Evolutionary conservation across 2,329 filamentous ascomycete species (phyloP), one percentile per base, ranked within the genome.

Genomic region (Trichoderma gracile): DNA sequence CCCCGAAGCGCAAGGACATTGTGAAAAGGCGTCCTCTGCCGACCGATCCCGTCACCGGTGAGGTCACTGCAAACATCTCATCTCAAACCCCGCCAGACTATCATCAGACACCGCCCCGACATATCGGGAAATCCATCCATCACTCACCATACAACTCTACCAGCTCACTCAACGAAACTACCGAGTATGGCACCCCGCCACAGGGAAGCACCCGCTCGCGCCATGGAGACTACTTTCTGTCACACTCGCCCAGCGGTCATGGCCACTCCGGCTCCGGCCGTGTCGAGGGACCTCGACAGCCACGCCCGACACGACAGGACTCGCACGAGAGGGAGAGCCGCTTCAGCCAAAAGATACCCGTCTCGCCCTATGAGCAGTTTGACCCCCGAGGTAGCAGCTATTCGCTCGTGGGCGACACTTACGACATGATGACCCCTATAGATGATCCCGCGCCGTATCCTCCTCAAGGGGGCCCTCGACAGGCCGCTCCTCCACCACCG

Each of bases 11-110:
- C 69, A 80, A 82, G 69, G 83, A 85, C 27, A 83, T 86, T 52
- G 86, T 96, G 52, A 97, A 94, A 80, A 85, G 94, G 69, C 85
- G 94, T 40, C 94, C 94, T 21, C 79, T 97, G 45, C 93, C 94
- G 0, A 88, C 86, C 1, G 91, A 95, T 73, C 92, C 92, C 15
- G 84, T 90, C 66, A 82, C 84, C 59, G 78, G 84, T 68, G 82
- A 85, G 68, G 73, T 80, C 50, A 78, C 83, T 6, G 63, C 67
- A 21, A 63, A 67, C 40, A 65, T 69, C 21, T 66, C 70, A 23
- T 67, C 45, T 42, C 68, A 66, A 70, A 72, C n/a, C 64, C 72
- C 33, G 69, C 74, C 57, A 71, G 77, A 50, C 74, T 76, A 84
- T 47, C 78, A 79, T 12, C 80, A 81, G 64, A 80, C 80, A 8